Conservation (phyloP, 2,329 filamentous ascomycete species). For the Colletotrichum aenigma region DNA sequence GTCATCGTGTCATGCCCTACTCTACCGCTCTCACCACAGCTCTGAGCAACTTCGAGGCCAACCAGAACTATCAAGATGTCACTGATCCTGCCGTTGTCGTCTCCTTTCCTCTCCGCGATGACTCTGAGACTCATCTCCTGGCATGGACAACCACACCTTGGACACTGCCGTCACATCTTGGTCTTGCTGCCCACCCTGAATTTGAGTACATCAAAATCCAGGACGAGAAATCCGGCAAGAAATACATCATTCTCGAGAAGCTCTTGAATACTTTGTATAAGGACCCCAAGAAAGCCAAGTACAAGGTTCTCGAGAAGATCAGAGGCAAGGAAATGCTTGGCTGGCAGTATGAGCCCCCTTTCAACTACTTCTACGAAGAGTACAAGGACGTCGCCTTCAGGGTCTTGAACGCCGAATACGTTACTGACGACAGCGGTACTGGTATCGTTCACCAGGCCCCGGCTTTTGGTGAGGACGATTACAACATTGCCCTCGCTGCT, state of each 20-base stretch:
- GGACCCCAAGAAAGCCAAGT: constrained; percentile 94
- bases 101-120: constrained; percentile 81
- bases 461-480: constrained; percentile 96
- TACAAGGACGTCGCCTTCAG: constrained; percentile 86
- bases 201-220: constrained; percentile 88
- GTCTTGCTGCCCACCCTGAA: constrained; percentile 77
- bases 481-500: constrained; percentile 76
- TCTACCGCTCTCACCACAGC: constrained; percentile 64
- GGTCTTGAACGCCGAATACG: constrained; percentile 83
- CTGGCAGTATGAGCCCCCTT: constrained; percentile 88
- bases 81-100: constrained; percentile 91
- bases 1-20: constrained; percentile 93
- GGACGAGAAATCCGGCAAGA: constrained; percentile 81
- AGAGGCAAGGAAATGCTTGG: constrained; percentile 85
- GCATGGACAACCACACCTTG: constrained; percentile 91
- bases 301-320: constrained; percentile 78
- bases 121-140: constrained; percentile 76
- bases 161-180: constrained; percentile 84
- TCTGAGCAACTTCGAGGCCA: constrained; percentile 84
- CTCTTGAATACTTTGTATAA: constrained; percentile 87
- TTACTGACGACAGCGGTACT: constrained; percentile 88
- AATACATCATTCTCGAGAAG: constrained; percentile 85
- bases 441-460: constrained; percentile 94
- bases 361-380: constrained; percentile 87
- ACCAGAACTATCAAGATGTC: constrained; percentile 93